Conservation (phyloP, 2,329 filamentous ascomycete species). For the Fusarium staphyleae region DNA sequence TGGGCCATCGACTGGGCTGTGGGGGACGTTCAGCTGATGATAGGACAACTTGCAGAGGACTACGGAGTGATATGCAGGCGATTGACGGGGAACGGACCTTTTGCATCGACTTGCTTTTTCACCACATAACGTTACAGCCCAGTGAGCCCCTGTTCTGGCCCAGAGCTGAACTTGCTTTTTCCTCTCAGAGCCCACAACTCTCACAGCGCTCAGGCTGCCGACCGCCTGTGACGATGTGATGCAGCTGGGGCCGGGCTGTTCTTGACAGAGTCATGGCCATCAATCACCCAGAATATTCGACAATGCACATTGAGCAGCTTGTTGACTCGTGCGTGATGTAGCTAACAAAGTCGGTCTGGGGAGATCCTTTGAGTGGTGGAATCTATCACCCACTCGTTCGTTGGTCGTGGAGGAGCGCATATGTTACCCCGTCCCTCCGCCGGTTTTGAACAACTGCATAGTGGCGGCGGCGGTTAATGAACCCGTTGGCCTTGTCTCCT, state of each 20-base stretch:
- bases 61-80: slow-evolving; percentile 28
- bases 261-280: neutral
- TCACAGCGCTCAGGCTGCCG: slow-evolving; percentile 28
- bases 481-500: neutral
- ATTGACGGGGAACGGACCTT: slow-evolving; percentile 26
- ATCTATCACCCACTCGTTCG: slow-evolving; percentile 4
- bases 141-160: slow-evolving; percentile 6
- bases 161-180: slow-evolving; percentile 27
- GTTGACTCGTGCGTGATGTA: slow-evolving; percentile 23
- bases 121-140: no score
- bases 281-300: no score
- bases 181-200: slow-evolving; percentile 1
- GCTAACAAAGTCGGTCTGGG: slow-evolving; percentile 19
- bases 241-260: neutral
- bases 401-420: neutral
- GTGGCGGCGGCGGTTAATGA: neutral
- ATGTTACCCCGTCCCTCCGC: neutral
- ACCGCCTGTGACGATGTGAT: neutral
- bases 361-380: neutral
- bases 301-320: neutral
- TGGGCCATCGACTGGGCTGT: slow-evolving; percentile 15
- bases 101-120: slow-evolving; percentile 37
- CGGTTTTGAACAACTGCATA: neutral
- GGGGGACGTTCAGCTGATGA: slow-evolving; percentile 2
- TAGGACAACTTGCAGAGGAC: slow-evolving; percentile 13